A percentile compares a stretch with the other conserved stretches of the same genome.
These are phyloP conservation scores for Psilocybe tampanensis DNA, from an alignment of 768 basidiomycete species.

Conservation along the genomic window DNA sequence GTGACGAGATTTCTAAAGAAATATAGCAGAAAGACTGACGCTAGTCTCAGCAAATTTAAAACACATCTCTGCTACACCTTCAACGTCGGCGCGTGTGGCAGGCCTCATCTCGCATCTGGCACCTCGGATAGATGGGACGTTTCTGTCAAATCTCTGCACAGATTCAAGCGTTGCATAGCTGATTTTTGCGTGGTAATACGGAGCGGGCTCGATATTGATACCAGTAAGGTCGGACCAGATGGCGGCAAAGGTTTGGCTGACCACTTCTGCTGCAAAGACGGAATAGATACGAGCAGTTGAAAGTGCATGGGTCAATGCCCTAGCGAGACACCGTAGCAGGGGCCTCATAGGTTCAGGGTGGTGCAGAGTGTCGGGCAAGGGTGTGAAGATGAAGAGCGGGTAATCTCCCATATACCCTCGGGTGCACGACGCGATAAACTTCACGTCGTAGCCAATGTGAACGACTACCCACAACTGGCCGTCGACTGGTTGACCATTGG, in stretches of 20 bases:
- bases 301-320: conserved; percentile 37
- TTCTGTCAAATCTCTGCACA: conserved; percentile 24
- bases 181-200: conserved; percentile 67
- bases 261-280: conserved; percentile 55
- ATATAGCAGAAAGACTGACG: conserved; percentile 43
- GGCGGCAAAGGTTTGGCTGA: conserved; percentile 47
- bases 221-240: conserved; percentile 52
- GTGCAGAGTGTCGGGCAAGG: conserved; percentile 42
- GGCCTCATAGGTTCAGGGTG: conserved; percentile 34
- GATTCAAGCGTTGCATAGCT: conserved; percentile 54
- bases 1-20: not conserved
- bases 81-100: conserved; percentile 41
- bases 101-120: conserved; percentile 41
- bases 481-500: conserved; percentile 8
- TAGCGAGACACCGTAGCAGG: conserved; percentile 45
- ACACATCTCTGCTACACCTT: conserved; percentile 49
- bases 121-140: conserved; percentile 9
- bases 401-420: conserved; percentile 56
- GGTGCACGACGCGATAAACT: conserved; percentile 64
- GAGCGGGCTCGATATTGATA: conserved; percentile 31
- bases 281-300: conserved; percentile 50
- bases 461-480: conserved; percentile 39
- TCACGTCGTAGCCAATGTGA: conserved; percentile 28
- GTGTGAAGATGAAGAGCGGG: conserved; percentile 66
- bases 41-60: conserved; percentile 58